These are phyloP conservation scores for Huntiella savannae DNA, from an alignment of 2,329 filamentous ascomycete genomes.

Conservation along the genomic window DNA sequence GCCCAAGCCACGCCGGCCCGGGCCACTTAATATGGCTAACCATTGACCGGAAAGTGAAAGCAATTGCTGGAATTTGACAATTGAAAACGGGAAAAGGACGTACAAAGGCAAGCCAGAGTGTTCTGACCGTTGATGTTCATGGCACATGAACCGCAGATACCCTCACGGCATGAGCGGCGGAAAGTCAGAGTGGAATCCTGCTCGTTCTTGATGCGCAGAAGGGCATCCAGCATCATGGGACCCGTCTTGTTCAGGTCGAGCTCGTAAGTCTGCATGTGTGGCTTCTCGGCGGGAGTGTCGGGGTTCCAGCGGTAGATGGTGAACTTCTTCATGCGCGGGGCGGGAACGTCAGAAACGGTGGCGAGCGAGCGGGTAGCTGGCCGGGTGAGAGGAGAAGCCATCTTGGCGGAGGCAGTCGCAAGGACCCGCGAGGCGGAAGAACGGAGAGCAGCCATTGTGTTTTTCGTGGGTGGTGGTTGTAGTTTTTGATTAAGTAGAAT, in stretches of 20 bases:
- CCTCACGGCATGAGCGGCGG: conserved; percentile 87
- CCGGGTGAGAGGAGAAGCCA: conserved; percentile 22
- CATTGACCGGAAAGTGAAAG: conserved; percentile 1
- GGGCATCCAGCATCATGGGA: conserved; percentile 91
- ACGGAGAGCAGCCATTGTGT: conserved; percentile 42
- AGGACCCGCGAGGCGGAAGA: conserved; percentile 33
- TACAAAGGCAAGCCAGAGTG: conserved; percentile 94
- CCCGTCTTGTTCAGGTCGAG: conserved; percentile 97
- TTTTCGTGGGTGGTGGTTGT: conserved; percentile 2
- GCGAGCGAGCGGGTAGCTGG: conserved; percentile 34
- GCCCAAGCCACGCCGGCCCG: conserved; percentile 2
- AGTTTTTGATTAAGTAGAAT: not conserved
- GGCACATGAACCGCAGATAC: conserved; percentile 94
- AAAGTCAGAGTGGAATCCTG: conserved; percentile 92
- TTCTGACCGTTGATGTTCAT: conserved; percentile 99
- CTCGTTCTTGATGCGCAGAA: conserved; percentile 99
- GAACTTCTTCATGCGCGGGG: conserved; percentile 71
- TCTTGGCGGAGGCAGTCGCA: conserved; percentile 24
- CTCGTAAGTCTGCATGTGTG: conserved; percentile 84
- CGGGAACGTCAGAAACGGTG: conserved; percentile 37
- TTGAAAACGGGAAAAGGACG: conserved; percentile 20
- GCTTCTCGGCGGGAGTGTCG: conserved; percentile 80
- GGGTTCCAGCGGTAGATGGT: conserved; percentile 99
- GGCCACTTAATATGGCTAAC: not conserved
- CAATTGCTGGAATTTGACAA: not conserved